Evolutionary conservation across 73 alveolate species (phyloP).

Genomic region (Paramecium pentaurelia): DNA sequence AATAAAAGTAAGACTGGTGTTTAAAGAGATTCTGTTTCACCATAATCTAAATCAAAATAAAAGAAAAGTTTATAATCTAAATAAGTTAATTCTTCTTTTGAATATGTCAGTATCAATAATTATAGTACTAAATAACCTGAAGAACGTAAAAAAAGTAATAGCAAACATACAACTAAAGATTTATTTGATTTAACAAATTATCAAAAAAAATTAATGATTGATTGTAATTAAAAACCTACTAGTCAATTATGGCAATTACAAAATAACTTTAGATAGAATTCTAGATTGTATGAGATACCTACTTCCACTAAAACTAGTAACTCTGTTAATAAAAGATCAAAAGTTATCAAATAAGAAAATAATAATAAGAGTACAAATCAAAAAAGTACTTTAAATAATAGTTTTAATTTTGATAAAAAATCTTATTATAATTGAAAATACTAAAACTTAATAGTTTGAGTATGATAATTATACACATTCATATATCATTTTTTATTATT

Average conservation of each 20-base stretch:
- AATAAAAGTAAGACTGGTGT: not conserved
- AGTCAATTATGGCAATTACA: conserved; percentile 13
- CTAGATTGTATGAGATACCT: conserved; percentile 30
- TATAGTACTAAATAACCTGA: not conserved
- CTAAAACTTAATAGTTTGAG: not conserved
- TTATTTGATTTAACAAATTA: conserved; percentile 8
- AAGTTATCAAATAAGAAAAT: not conserved
- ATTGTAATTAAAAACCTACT: not conserved
- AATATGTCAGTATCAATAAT: not conserved
- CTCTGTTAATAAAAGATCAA: conserved; percentile 28
- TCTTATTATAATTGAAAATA: conserved; percentile 20
- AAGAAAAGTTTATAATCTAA: not conserved
- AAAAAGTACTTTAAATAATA: conserved; percentile 31
- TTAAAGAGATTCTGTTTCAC: not conserved
- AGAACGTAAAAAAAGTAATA: conserved; percentile 21
- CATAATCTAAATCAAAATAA: not conserved
- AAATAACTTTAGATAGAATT: not conserved
- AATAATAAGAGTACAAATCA: not conserved
- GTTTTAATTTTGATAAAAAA: conserved; percentile 45
- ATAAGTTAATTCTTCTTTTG: not conserved
- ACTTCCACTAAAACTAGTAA: conserved; percentile 32
- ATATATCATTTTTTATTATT: not conserved
- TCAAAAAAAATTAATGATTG: conserved; percentile 6
- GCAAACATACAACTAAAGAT: not conserved
- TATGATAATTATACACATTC: not conserved